A percentile compares a stretch with the other conserved stretches of the same genome.
These are phyloP conservation scores for Rubia yunnanensis DNA, from an alignment of 257 asterid species.

Conservation along the genomic window DNA sequence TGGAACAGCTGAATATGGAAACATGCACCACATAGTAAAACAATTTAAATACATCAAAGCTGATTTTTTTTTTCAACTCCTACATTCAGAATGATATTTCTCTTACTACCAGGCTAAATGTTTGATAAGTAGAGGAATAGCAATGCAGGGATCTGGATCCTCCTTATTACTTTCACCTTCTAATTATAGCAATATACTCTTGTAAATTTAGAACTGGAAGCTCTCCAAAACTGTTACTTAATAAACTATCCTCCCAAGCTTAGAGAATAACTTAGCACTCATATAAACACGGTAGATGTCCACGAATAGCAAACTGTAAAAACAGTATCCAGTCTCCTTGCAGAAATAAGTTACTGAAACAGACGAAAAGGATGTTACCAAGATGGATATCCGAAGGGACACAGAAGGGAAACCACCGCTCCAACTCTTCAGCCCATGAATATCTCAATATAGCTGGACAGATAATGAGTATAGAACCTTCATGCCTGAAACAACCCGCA, in stretches of 20 bases:
- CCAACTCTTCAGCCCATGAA: slow-evolving; percentile 96
- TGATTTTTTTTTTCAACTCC: not conserved
- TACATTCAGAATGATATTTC: not conserved
- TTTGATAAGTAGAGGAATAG: no score
- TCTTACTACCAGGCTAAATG: no score
- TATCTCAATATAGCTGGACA: slow-evolving; percentile 92
- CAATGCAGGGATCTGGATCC: not conserved
- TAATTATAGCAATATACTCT: not conserved
- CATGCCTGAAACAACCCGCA: slow-evolving; percentile 76
- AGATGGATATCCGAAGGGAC: slow-evolving; percentile 90
- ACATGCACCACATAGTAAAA: not conserved
- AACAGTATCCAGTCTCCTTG: not conserved
- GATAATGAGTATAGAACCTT: slow-evolving; percentile 84
- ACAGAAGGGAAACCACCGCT: slow-evolving; percentile 85
- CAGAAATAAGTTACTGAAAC: not conserved
- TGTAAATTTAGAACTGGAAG: not conserved
- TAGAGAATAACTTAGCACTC: not conserved
- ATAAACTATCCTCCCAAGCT: not conserved
- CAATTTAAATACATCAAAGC: not conserved
- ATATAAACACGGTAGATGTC: not conserved
- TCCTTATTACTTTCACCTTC: not conserved
- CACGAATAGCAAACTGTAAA: not conserved
- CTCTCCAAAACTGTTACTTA: not conserved
- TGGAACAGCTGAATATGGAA: slow-evolving; percentile 2
- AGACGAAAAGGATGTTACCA: slow-evolving; percentile 32